phyloP scores from a whole-genome alignment of 2,329 filamentous ascomycete genomes.

The Pseudogymnoascus sp. region DNA sequence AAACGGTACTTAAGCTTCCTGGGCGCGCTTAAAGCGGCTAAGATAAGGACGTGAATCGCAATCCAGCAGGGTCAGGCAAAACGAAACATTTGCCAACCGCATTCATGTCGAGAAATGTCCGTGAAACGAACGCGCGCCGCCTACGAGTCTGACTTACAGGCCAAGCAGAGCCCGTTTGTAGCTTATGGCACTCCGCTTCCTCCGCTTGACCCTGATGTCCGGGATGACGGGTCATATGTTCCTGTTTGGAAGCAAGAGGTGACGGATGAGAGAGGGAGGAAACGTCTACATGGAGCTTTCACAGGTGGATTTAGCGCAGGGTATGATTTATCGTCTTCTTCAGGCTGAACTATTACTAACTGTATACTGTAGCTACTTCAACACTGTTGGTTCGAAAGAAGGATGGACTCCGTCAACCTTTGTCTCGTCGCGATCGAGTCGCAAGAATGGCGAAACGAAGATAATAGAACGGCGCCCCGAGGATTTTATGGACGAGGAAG shows the following conservation, averaged over 20 bases:
- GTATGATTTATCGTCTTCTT: conserved; percentile 40
- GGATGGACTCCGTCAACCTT: conserved; percentile 93
- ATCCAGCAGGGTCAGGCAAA: conserved; percentile 4
- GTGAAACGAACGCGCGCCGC: conserved; percentile 69
- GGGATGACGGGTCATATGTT: conserved; percentile 86
- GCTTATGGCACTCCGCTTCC: conserved; percentile 80
- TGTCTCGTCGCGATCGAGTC: conserved; percentile 76
- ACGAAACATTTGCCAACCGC: conserved; percentile 6
- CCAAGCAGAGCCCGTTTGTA: conserved; percentile 63
- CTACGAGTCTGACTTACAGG: conserved; percentile 66
- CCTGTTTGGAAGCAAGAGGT: conserved; percentile 99
- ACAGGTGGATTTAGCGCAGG: conserved; percentile 95
- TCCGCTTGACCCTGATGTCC: conserved; percentile 61
- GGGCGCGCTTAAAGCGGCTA: conserved; percentile 10
- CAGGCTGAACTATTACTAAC: conserved; percentile 25
- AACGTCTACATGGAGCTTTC: conserved; percentile 90
- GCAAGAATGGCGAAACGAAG: conserved; percentile 57
- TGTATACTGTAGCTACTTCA: conserved; percentile 65
- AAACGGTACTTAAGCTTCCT: conserved; percentile 1
- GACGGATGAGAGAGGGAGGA: conserved; percentile 81
- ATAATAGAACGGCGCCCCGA: conserved; percentile 56
- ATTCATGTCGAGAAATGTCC: conserved; percentile 46
- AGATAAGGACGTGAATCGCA: conserved; percentile 5
- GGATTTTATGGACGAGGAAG: conserved; percentile 98
- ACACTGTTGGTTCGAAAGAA: conserved; percentile 96